Evolutionary conservation across 345 rosid species (phyloP).

Genomic region (Dipteronia dyeriana): DNA sequence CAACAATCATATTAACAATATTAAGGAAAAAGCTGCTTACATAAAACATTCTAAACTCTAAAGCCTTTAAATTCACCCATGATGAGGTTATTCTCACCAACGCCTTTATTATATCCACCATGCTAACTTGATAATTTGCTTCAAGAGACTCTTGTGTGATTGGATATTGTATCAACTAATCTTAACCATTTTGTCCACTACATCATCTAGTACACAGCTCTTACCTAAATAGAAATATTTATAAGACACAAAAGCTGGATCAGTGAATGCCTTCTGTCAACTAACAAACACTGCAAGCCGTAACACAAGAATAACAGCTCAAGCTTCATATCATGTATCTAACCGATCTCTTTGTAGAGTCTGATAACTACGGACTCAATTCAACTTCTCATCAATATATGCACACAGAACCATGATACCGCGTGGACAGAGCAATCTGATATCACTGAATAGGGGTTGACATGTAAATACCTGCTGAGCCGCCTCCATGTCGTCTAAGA

Average conservation of each 20-base stretch:
- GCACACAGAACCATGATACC: conserved; percentile 34
- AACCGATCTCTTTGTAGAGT: conserved; percentile 24
- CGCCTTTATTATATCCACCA: conserved; percentile 16
- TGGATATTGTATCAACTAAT: conserved; percentile 19
- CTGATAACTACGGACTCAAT: conserved; percentile 31
- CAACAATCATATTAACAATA: conserved; percentile 12
- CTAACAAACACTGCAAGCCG: conserved; percentile 16
- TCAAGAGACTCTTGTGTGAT: conserved; percentile 24
- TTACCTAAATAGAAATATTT: conserved; percentile 13
- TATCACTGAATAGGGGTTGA: conserved; percentile 14
- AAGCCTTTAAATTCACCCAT: neutral
- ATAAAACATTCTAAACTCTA: conserved; percentile 3
- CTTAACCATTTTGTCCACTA: conserved; percentile 12
- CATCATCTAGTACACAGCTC: conserved; percentile 12
- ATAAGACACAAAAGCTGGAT: conserved; percentile 19
- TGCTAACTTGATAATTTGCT: conserved; percentile 12
- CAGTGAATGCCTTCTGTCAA: conserved; percentile 15
- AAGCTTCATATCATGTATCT: conserved; percentile 26
- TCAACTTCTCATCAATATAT: conserved; percentile 31
- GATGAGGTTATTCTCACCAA: neutral
- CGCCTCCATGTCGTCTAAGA: conserved; percentile 12
- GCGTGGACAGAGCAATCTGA: conserved; percentile 23
- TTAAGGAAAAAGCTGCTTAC: neutral
- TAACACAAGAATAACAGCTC: conserved; percentile 18
- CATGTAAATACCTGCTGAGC: conserved; percentile 24